A percentile compares a stretch with the other conserved stretches of the same genome.
Evolutionary conservation across 139 green algal species (phyloP).

Genomic region (Trebouxia sp.): DNA sequence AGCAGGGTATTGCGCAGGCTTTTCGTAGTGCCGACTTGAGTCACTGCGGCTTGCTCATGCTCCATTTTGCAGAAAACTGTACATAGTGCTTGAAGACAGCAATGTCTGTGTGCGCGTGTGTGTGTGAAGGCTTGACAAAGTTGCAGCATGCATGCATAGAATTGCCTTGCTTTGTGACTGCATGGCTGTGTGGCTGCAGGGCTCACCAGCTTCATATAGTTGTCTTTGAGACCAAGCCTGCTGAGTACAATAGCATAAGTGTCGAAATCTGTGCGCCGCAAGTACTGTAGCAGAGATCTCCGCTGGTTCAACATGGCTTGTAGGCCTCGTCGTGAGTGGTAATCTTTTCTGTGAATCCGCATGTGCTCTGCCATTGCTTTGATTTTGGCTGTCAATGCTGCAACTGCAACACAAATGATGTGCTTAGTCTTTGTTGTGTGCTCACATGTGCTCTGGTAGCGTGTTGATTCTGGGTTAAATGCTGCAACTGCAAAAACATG

Average conservation of each 20-base stretch:
- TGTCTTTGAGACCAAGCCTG: conserved; percentile 59
- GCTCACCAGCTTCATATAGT: conserved; percentile 51
- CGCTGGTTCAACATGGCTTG: conserved; percentile 54
- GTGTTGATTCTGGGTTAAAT: no score
- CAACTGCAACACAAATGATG: conserved; percentile 49
- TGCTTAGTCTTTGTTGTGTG: no score
- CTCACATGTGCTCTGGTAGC: no score
- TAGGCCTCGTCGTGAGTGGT: conserved; percentile 42
- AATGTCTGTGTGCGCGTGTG: no score
- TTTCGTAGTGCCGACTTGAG: no score
- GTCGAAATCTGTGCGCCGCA: conserved; percentile 62
- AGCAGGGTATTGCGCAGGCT: no score
- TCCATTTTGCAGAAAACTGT: no score
- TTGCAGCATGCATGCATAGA: neutral
- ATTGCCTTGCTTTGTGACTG: no score
- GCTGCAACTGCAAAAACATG: no score
- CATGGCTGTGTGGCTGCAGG: neutral
- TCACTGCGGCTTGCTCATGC: no score
- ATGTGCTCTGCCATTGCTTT: conserved; percentile 51
- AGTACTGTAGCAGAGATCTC: conserved; percentile 59
- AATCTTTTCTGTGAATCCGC: conserved; percentile 52
- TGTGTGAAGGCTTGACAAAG: neutral
- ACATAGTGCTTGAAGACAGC: no score
- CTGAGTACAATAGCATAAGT: conserved; percentile 49
- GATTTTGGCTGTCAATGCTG: conserved; percentile 52